Evolutionary conservation across 495 filamentous ascomycete genomes (phyloP).

Genomic region (Penicillium dipodomyicola): DNA sequence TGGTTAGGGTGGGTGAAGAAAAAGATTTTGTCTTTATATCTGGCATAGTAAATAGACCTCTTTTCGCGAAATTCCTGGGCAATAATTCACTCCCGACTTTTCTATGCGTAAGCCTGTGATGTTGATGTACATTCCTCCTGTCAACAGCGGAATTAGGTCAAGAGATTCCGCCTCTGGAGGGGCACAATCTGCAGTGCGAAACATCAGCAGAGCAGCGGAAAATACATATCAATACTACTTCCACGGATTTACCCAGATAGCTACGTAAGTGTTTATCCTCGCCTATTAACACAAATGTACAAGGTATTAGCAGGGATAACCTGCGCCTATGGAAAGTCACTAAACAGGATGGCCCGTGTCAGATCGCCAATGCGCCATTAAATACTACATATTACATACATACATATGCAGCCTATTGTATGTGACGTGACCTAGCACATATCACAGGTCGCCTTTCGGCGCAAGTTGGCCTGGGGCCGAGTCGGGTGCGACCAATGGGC

Average conservation of each 20-base stretch:
- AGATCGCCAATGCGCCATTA: constrained; percentile 24
- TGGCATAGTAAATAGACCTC: constrained; percentile 12
- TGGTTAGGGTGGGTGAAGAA: constrained; percentile 8
- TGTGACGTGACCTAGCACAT: constrained; percentile 1
- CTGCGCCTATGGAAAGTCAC: constrained; percentile 4
- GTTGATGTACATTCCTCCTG: not conserved
- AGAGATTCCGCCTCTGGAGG: constrained; percentile 20
- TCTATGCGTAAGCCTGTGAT: too few species aligned
- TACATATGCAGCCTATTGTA: constrained; percentile 1
- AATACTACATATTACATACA: not conserved
- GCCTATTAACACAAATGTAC: not conserved
- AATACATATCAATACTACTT: constrained; percentile 4
- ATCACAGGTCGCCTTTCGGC: constrained; percentile 7
- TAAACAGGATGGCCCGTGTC: constrained; percentile 10
- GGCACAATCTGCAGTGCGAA: constrained; percentile 27
- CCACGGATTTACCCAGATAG: not conserved
- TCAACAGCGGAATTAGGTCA: constrained; percentile 13
- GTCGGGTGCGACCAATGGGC: constrained; percentile 29
- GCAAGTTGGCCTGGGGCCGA: constrained; percentile 17
- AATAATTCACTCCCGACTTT: not conserved
- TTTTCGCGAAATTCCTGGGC: not conserved
- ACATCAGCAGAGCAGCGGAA: constrained; percentile 14
- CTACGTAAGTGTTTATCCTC: not conserved
- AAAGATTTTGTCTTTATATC: constrained; percentile 11
- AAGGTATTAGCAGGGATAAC: constrained; percentile 3